Percentiles rank a stretch among this genome's conserved stretches.
Conservation (phyloP, 75 land plant genomes). For the Selaginella moellendorffii region DNA sequence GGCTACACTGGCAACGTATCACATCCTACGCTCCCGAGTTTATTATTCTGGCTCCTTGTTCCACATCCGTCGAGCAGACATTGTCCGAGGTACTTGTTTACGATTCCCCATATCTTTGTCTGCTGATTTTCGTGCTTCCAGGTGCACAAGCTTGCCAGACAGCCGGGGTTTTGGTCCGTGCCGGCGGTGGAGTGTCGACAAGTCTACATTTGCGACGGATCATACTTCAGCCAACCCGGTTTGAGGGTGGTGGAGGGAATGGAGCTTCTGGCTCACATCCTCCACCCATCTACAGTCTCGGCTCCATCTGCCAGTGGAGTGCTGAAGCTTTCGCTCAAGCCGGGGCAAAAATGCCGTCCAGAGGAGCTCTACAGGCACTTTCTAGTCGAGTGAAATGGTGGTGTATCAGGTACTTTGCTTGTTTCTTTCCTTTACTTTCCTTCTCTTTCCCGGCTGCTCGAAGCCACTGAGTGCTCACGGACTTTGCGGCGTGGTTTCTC, state of each 20-base stretch:
- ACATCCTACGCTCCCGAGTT: slow-evolving; percentile 17
- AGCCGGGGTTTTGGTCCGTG: slow-evolving; percentile 12
- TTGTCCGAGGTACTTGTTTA: slow-evolving; percentile 11
- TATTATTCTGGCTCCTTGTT: slow-evolving; percentile 13
- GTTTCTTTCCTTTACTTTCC: too few species aligned
- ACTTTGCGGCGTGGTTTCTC: too few species aligned
- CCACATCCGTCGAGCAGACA: slow-evolving; percentile 9
- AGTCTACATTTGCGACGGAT: slow-evolving; percentile 10
- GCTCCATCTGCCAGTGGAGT: not conserved
- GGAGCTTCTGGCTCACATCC: slow-evolving; percentile 12
- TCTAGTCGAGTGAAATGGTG: too few species aligned
- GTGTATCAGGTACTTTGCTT: too few species aligned
- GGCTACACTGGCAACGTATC: slow-evolving; percentile 12
- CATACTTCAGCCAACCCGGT: slow-evolving; percentile 11
- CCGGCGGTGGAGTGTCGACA: slow-evolving; percentile 12
- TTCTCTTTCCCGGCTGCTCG: too few species aligned
- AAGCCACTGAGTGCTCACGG: too few species aligned
- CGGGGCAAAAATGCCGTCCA: slow-evolving; percentile 13
- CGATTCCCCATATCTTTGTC: not conserved
- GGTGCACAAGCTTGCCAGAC: slow-evolving; percentile 9
- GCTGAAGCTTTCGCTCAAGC: slow-evolving; percentile 2
- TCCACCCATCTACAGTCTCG: slow-evolving; percentile 7
- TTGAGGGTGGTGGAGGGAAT: slow-evolving; percentile 11
- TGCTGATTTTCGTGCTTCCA: not conserved
- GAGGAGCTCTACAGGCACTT: slow-evolving; percentile 9